Percentiles rank a stretch among this genome's conserved stretches.
Evolutionary conservation across 2,329 filamentous ascomycete genomes (phyloP).

Genomic region (Knoxdaviesia proteae): DNA sequence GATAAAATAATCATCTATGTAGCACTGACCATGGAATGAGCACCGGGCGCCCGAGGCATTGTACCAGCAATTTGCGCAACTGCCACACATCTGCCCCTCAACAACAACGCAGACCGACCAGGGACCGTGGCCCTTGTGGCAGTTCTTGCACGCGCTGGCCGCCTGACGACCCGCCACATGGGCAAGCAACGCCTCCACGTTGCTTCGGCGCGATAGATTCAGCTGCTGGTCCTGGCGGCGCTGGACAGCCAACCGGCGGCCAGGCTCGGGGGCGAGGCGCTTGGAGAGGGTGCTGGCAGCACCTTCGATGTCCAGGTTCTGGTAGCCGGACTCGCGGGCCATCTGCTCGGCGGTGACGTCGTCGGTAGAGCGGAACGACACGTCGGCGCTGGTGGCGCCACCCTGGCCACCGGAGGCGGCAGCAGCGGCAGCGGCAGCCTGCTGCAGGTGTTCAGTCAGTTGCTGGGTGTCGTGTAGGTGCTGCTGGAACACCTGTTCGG

Average conservation of each 20-base stretch:
- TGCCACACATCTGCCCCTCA: conserved; percentile 38
- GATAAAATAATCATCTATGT: not conserved
- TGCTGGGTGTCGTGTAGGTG: no score
- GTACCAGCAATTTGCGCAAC: conserved; percentile 43
- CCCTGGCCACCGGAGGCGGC: no score
- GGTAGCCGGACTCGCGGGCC: conserved; percentile 25
- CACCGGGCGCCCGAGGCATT: conserved; percentile 38
- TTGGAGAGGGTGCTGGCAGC: conserved; percentile 27
- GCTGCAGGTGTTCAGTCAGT: no score
- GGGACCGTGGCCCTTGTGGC: conserved; percentile 36
- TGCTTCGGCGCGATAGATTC: conserved; percentile 35
- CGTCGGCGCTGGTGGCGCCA: no score
- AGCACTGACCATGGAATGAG: conserved; percentile 33
- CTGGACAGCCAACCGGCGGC: conserved; percentile 28
- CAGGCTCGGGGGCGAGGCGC: conserved; percentile 26
- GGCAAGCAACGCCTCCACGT: conserved; percentile 36
- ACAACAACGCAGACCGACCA: conserved; percentile 39
- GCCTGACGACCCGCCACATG: conserved; percentile 31
- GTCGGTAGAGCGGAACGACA: conserved; percentile 2
- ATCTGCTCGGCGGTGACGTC: conserved; percentile 22
- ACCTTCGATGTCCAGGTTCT: conserved; percentile 22
- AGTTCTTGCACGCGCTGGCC: conserved; percentile 33
- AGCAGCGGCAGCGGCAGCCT: not conserved
- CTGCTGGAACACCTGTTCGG: no score
- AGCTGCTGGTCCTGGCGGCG: conserved; percentile 31